Percentiles rank a stretch among this genome's conserved stretches.
These are phyloP conservation scores for Sutorius australiensis DNA, from an alignment of 768 basidiomycete species.

Conservation along the genomic window DNA sequence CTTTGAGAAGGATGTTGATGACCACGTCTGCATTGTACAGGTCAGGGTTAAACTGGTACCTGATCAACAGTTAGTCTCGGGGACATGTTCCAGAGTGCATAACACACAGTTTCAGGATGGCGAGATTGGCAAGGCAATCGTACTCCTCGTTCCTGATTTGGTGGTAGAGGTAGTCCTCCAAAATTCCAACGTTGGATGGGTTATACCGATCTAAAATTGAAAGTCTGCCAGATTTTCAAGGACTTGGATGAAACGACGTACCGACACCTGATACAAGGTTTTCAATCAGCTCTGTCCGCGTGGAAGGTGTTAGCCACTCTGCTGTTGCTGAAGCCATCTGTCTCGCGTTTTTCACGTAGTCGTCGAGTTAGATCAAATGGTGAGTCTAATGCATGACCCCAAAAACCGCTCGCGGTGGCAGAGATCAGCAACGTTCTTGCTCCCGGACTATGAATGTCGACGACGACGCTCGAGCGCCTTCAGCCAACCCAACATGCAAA, in stretches of 20 bases:
- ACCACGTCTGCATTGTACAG: conserved; percentile 91
- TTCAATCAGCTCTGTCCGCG: conserved; percentile 84
- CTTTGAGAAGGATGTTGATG: conserved; percentile 91
- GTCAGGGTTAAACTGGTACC: conserved; percentile 95
- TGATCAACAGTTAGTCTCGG: conserved; percentile 28
- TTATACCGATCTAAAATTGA: conserved; percentile 83
- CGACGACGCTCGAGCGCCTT: conserved; percentile 1
- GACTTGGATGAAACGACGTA: conserved; percentile 34
- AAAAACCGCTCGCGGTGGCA: conserved; percentile 1
- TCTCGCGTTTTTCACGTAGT: conserved; percentile 7
- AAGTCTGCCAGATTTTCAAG: not conserved
- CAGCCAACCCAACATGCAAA: not conserved
- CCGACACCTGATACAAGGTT: conserved; percentile 89
- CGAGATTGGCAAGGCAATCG: conserved; percentile 92
- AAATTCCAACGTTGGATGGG: conserved; percentile 86
- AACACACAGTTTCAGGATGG: conserved; percentile 84
- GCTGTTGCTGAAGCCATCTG: conserved; percentile 39
- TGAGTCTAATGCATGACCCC: conserved; percentile 3
- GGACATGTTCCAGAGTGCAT: not conserved
- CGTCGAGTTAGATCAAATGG: not conserved
- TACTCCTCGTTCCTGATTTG: conserved; percentile 91
- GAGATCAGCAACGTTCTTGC: not conserved
- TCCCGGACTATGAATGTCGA: conserved; percentile 15
- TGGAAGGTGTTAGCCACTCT: conserved; percentile 70
- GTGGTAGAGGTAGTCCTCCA: conserved; percentile 95